Percentiles rank a stretch among this genome's conserved stretches.
These are phyloP conservation scores for Martensiomyces pterosporus DNA, from an alignment of 192 early-diverging fungal genomes.

Conservation along the genomic window DNA sequence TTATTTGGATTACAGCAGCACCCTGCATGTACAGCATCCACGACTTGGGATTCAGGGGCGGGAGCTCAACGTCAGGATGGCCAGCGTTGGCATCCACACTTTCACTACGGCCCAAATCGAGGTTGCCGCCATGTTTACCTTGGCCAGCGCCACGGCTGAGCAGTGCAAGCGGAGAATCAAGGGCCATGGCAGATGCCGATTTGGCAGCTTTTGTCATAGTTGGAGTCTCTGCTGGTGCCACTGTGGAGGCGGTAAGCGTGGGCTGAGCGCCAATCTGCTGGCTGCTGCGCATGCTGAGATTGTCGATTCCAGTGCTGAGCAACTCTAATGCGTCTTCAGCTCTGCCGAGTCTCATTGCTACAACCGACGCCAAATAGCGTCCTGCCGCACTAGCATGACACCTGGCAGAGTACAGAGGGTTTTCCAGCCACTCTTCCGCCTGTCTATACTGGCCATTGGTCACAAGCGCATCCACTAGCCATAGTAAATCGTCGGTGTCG, in stretches of 20 bases:
- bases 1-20: conserved; percentile 40
- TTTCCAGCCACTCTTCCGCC: conserved; percentile 40
- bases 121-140: too few species aligned
- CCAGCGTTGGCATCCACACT: too few species aligned
- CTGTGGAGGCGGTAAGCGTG: not conserved
- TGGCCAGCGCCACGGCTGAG: too few species aligned
- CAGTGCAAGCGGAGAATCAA: too few species aligned
- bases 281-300: not conserved
- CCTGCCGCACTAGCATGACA: conserved; percentile 20
- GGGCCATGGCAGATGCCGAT: too few species aligned
- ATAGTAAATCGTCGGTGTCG: conserved; percentile 33
- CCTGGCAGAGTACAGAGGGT: conserved; percentile 12
- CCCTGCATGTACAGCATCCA: conserved; percentile 51
- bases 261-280: not conserved
- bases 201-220: too few species aligned
- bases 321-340: conserved; percentile 45
- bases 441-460: conserved; percentile 49
- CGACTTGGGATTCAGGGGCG: conserved; percentile 27
- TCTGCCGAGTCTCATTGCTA: conserved; percentile 46
- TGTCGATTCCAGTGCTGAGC: conserved; percentile 8
- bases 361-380: conserved; percentile 39
- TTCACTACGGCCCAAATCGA: too few species aligned
- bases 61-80: too few species aligned
- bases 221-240: not conserved
- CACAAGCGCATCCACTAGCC: conserved; percentile 46